Percentiles rank a stretch among this genome's conserved stretches.
Evolutionary conservation across 352 stramenopile genomes (phyloP).

Genomic region (Phytophthora foliorum): DNA sequence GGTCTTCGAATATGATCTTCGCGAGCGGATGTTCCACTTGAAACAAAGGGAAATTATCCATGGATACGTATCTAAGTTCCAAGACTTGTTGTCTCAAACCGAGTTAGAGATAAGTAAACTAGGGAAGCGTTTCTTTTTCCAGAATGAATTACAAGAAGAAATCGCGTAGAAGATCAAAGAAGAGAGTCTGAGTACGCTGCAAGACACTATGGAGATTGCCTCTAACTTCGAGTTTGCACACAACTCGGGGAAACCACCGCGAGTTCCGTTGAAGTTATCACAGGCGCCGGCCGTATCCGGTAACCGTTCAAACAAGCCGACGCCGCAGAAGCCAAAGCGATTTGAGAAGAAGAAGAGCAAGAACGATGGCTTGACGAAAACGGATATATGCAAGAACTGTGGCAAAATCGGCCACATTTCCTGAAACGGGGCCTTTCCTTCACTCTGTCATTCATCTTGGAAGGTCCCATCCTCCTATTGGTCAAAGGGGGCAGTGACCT

Average conservation of each 20-base stretch:
- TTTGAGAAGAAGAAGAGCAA: no score
- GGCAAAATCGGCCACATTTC: no score
- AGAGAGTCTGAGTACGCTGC: conserved; percentile 18
- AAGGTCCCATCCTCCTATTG: no score
- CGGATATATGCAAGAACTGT: no score
- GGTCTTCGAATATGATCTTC: conserved; percentile 10
- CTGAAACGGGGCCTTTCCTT: no score
- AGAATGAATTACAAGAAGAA: conserved; percentile 22
- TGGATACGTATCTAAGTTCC: conserved; percentile 7
- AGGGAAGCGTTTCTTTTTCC: conserved; percentile 35
- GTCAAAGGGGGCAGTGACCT: no score
- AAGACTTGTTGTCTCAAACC: conserved; percentile 16
- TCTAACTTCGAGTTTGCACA: conserved; percentile 29
- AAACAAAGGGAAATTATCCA: conserved; percentile 2
- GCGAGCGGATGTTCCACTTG: not conserved
- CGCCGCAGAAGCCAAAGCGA: no score
- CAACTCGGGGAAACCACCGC: not conserved
- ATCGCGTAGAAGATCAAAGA: conserved; percentile 33
- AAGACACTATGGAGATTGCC: conserved; percentile 18
- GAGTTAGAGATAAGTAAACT: conserved; percentile 16
- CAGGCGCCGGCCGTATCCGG: no score
- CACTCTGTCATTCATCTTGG: no score
- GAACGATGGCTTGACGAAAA: no score
- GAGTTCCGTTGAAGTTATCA: no score
- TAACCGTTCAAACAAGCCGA: no score